These are phyloP conservation scores for Daedaleopsis nitida DNA, from an alignment of 768 basidiomycete genomes.

Conservation along the genomic window DNA sequence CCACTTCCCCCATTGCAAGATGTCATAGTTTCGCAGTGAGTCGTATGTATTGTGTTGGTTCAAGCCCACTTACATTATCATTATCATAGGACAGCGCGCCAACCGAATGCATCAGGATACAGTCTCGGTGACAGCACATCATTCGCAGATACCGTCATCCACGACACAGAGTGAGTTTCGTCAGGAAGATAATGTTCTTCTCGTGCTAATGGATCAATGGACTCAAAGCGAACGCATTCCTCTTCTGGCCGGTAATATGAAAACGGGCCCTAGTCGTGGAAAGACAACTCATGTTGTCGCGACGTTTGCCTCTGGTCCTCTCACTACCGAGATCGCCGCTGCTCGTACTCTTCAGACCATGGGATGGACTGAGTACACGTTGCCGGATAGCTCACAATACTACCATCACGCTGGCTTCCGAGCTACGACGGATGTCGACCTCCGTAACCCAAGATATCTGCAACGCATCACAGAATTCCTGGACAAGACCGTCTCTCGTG, in stretches of 20 bases:
- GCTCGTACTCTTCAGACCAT: constrained; percentile 42
- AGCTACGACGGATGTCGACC: constrained; percentile 71
- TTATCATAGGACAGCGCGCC: constrained; percentile 16
- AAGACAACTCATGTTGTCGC: constrained; percentile 19
- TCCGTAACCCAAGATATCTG: constrained; percentile 54
- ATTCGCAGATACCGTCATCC: constrained; percentile 6
- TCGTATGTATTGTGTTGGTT: neutral
- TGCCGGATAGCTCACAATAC: constrained; percentile 75
- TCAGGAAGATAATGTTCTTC: neutral
- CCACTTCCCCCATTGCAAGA: constrained; percentile 46
- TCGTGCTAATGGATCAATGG: neutral
- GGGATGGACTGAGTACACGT: constrained; percentile 75
- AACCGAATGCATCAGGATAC: constrained; percentile 20
- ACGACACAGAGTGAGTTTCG: constrained; percentile 21
- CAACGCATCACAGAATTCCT: constrained; percentile 52
- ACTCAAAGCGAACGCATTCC: constrained; percentile 53
- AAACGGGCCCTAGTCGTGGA: constrained; percentile 19
- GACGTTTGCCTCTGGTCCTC: constrained; percentile 21
- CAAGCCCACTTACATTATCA: neutral
- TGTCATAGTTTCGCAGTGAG: constrained; percentile 39
- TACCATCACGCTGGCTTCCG: constrained; percentile 65
- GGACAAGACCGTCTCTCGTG: constrained; percentile 32
- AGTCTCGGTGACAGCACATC: constrained; percentile 19
- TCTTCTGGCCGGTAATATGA: constrained; percentile 39
- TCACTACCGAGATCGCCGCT: constrained; percentile 23